Percentiles rank a stretch among this genome's conserved stretches.
These are phyloP conservation scores for Epichloe scottii DNA, from an alignment of 2,329 filamentous ascomycete species.

Conservation along the genomic window DNA sequence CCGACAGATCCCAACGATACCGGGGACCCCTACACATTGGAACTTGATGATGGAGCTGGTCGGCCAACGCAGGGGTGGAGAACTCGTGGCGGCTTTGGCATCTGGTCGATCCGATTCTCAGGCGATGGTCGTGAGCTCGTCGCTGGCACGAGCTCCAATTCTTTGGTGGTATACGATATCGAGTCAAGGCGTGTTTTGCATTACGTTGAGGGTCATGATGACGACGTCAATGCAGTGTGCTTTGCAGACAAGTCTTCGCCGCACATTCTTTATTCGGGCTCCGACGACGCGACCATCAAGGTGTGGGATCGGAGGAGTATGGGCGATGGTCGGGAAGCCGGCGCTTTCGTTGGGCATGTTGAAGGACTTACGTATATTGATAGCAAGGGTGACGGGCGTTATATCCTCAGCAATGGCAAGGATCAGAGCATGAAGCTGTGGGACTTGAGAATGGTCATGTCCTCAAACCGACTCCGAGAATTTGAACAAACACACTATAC, in stretches of 20 bases:
- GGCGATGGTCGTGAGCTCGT: constrained; percentile 85
- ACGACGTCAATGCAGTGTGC: constrained; percentile 94
- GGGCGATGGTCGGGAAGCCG: constrained; percentile 62
- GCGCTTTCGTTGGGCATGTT: constrained; percentile 53
- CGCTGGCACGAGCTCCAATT: constrained; percentile 68
- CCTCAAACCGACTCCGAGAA: constrained; percentile 48
- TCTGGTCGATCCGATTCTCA: constrained; percentile 88
- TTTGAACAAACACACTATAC: constrained; percentile 44
- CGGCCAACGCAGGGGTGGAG: constrained; percentile 11
- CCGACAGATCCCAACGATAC: constrained; percentile 74
- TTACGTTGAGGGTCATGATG: constrained; percentile 61
- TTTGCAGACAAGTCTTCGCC: constrained; percentile 82
- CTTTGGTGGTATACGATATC: constrained; percentile 85
- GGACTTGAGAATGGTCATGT: constrained; percentile 86
- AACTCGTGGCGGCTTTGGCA: constrained; percentile 36
- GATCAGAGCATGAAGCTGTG: constrained; percentile 97
- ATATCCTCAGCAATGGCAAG: constrained; percentile 87
- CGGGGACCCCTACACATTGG: constrained; percentile 67
- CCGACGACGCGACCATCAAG: constrained; percentile 85
- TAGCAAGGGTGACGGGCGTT: constrained; percentile 59
- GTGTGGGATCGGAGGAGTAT: constrained; percentile 95
- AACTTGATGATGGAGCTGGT: constrained; percentile 36
- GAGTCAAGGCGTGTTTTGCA: constrained; percentile 67
- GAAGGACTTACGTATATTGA: constrained; percentile 58
- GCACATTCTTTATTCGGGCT: constrained; percentile 91